These are phyloP conservation scores for Cystobasidium sp. DNA, from an alignment of 1,284 basidiomycete species.

Conservation along the genomic window DNA sequence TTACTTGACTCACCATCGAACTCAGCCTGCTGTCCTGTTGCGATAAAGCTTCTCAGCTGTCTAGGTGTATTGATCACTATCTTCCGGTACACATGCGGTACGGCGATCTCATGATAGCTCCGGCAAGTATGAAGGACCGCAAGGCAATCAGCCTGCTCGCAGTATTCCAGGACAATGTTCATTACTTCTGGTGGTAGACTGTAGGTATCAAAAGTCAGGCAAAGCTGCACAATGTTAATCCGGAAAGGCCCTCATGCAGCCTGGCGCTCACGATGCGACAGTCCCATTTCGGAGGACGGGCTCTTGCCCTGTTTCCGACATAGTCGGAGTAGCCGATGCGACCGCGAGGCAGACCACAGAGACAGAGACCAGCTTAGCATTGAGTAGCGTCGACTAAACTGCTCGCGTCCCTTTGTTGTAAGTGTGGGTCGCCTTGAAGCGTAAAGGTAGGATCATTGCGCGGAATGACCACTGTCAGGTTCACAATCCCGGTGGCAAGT, in stretches of 20 bases:
- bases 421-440: too few species aligned
- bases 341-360: too few species aligned
- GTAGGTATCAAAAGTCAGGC: background rate
- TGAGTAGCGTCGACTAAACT: too few species aligned
- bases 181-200: conserved; percentile 15
- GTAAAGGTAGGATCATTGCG: too few species aligned
- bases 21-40: conserved; percentile 1
- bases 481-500: too few species aligned
- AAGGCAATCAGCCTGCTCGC: conserved; percentile 5
- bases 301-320: too few species aligned
- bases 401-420: too few species aligned
- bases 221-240: background rate
- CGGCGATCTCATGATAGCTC: conserved; percentile 6
- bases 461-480: too few species aligned
- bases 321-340: too few species aligned
- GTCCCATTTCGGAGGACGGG: too few species aligned
- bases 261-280: too few species aligned
- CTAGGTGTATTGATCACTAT: background rate
- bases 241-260: background rate
- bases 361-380: too few species aligned
- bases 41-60: background rate
- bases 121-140: conserved; percentile 1
- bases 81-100: conserved; percentile 6
- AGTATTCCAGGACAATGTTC: conserved; percentile 18
- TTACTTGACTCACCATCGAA: background rate